Evolutionary conservation across 2,329 filamentous ascomycete species (phyloP), one percentile per base, ranked within the genome.

Genomic region (Fusarium nisikadoi): DNA sequence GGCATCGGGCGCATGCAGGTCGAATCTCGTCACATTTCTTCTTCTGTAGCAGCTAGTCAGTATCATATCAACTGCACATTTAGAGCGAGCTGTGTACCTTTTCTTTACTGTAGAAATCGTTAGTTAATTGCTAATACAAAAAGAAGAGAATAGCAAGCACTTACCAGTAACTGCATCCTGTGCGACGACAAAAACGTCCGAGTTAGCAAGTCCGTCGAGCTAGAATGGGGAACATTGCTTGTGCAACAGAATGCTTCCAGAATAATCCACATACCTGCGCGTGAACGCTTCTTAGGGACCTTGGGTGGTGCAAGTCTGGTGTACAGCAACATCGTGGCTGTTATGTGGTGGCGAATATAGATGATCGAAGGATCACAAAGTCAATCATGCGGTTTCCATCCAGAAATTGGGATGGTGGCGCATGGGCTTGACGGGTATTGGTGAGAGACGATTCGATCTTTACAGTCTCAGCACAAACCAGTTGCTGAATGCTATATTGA

Each of bases 221-320:
- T 54, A 47, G 23, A 60, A 39, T 25, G 36, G n/a, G 12, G 45
- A 62, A 49, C 38, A 23, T 27, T 27, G 49, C 5, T n/a, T 39
- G 31, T 70, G 69, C 11, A 46, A 70, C 39, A 47, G 39, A 68
- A 72, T 36, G 38, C 10, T 59, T 63, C 56, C 27, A 52, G 53
- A 59, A 65, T 4, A 20, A 17, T 56, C 36, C 47, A 70, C 61
- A 42, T 62, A 72, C 73, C 73, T 74, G 73, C 85, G 81, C 88
- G 84, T n/a, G 88, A 90, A 61, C 88, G 84, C 76, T 82, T 85
- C 80, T 90, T 90, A 36, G 88, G 88, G 47, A 84, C 81, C 79
- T 89, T 90, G n/a, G 88, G 86, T 50, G 84, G 79, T 64, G 88
- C 88, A 54, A 86, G 80, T 78, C 83, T 85, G n/a, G 87, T 88